These are phyloP conservation scores for Aspergillus terreus DNA, from an alignment of 2,329 filamentous ascomycete species.

Conservation along the genomic window DNA sequence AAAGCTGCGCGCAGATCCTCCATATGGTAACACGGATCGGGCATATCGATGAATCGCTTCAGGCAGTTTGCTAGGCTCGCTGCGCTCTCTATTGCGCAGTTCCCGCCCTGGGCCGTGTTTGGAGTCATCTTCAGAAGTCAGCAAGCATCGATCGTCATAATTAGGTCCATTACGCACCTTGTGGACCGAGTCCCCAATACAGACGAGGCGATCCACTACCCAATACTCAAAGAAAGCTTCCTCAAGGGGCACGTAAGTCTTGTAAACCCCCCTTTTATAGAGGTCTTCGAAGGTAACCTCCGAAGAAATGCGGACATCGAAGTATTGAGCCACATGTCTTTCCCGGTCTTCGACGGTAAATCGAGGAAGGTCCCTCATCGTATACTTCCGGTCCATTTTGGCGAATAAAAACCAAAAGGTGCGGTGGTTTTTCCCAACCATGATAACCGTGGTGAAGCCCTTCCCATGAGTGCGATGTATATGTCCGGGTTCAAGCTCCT, in stretches of 20 bases:
- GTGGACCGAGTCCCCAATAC: slow-evolving; percentile 19
- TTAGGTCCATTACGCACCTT: slow-evolving; percentile 6
- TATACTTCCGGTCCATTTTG: slow-evolving; percentile 16
- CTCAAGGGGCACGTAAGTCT: slow-evolving; percentile 14
- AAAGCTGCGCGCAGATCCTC: not conserved
- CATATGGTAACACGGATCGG: not conserved
- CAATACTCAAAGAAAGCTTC: slow-evolving; percentile 17
- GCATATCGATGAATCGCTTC: not conserved
- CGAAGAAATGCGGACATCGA: not conserved
- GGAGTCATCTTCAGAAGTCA: slow-evolving; percentile 21
- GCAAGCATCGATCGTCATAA: too few species aligned
- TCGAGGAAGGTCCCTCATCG: slow-evolving; percentile 6
- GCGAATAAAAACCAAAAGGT: slow-evolving; percentile 22
- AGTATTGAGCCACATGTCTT: not conserved
- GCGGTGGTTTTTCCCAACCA: slow-evolving; percentile 16
- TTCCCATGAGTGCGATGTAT: slow-evolving; percentile 10
- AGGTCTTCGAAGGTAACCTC: not conserved
- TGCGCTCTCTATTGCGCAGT: slow-evolving; percentile 37
- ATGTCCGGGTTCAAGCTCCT: slow-evolving; percentile 9
- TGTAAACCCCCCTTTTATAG: not conserved
- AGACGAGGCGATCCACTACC: slow-evolving; percentile 15
- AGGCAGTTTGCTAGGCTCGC: slow-evolving; percentile 28
- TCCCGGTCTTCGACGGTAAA: slow-evolving; percentile 5
- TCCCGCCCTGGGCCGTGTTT: slow-evolving; percentile 35
- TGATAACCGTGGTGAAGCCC: slow-evolving; percentile 11